Conservation (phyloP, 2,329 filamentous ascomycete species). For the Geoglossum cookeanum region DNA sequence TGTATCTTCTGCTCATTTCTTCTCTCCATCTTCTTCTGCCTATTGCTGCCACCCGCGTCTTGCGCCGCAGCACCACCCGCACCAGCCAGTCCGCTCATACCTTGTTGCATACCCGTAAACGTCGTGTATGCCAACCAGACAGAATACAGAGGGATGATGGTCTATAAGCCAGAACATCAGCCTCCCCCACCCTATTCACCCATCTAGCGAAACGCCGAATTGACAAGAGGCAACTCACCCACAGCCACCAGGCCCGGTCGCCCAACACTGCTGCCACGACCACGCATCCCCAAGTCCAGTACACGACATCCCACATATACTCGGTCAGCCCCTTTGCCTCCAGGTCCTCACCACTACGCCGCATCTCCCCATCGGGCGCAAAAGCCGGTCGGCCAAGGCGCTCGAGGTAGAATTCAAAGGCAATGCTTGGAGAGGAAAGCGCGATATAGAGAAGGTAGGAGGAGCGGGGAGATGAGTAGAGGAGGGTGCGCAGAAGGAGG, state of each 20-base stretch:
- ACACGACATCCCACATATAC: slow-evolving; percentile 94
- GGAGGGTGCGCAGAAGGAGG: slow-evolving; percentile 45
- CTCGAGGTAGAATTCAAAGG: slow-evolving; percentile 76
- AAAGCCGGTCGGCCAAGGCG: slow-evolving; percentile 61
- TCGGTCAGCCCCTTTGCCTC: slow-evolving; percentile 77
- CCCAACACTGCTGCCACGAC: slow-evolving; percentile 58
- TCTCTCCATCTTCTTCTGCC: slow-evolving; percentile 33
- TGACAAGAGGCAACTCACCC: slow-evolving; percentile 16
- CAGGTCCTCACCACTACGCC: slow-evolving; percentile 69
- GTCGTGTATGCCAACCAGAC: slow-evolving; percentile 26
- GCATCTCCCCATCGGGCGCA: slow-evolving; percentile 46
- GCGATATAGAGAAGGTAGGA: slow-evolving; percentile 38
- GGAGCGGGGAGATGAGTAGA: slow-evolving; percentile 39
- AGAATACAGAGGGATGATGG: slow-evolving; percentile 27
- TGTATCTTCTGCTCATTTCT: slow-evolving; percentile 28
- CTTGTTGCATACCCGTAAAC: slow-evolving; percentile 25
- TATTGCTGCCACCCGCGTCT: slow-evolving; percentile 21
- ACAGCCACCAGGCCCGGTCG: slow-evolving; percentile 58
- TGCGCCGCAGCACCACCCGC: slow-evolving; percentile 5
- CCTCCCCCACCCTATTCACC: too few species aligned
- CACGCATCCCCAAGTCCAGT: slow-evolving; percentile 75
- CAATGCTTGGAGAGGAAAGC: slow-evolving; percentile 53
- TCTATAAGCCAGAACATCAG: slow-evolving; percentile 7
- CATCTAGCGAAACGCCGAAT: not conserved
- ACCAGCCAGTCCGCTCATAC: slow-evolving; percentile 22